Evolutionary conservation across 2,329 filamentous ascomycete genomes (phyloP).

Genomic region (Anthostomella pinea): DNA sequence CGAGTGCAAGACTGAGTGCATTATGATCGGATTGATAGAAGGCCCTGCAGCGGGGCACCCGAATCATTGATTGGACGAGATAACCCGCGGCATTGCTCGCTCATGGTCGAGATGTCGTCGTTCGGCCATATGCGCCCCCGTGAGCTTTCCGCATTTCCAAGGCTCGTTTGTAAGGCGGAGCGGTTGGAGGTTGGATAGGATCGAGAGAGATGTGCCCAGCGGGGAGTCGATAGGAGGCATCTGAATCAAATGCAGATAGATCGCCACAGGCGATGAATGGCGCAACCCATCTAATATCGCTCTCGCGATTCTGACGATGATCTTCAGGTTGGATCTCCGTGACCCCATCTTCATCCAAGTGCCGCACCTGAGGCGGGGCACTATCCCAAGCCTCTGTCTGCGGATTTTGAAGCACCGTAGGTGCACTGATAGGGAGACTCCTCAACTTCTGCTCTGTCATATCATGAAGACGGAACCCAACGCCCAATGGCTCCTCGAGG

Average conservation of each 20-base stretch:
- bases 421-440: slow-evolving; percentile 40
- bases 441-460: slow-evolving; percentile 45
- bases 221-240: slow-evolving; percentile 88
- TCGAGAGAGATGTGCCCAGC: slow-evolving; percentile 84
- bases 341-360: slow-evolving; percentile 34
- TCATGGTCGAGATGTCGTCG: slow-evolving; percentile 49
- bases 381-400: slow-evolving; percentile 43
- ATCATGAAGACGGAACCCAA: slow-evolving; percentile 52
- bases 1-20: slow-evolving; percentile 42
- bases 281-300: slow-evolving; percentile 75
- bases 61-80: slow-evolving; percentile 1
- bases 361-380: slow-evolving; percentile 13
- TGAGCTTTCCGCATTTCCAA: slow-evolving; percentile 76
- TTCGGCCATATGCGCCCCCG: slow-evolving; percentile 76
- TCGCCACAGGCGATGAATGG: slow-evolving; percentile 98
- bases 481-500: slow-evolving; percentile 70
- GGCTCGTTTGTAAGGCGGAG: slow-evolving; percentile 89
- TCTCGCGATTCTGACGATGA: slow-evolving; percentile 31
- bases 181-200: slow-evolving; percentile 91
- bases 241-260: slow-evolving; percentile 89
- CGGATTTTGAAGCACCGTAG: slow-evolving; percentile 45
- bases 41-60: slow-evolving; percentile 21
- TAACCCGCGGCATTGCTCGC: neutral
- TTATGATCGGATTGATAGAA: slow-evolving; percentile 27
- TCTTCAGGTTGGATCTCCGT: slow-evolving; percentile 53